Base-by-base conservation (phyloP, 768 basidiomycete species). In the Boletus sp. region DNA sequence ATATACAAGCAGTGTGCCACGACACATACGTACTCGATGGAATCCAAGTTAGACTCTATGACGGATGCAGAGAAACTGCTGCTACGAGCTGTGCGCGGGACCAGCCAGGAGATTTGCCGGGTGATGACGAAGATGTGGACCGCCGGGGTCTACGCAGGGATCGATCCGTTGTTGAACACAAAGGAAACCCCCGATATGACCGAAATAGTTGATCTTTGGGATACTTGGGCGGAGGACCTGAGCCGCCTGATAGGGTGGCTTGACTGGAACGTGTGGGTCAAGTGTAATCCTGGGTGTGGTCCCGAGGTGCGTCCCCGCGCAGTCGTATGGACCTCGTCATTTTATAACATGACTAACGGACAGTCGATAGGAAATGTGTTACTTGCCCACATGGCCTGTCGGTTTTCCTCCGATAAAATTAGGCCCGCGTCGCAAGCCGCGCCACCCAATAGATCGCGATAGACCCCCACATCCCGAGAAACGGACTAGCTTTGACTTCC, bases 251-350 rank as follows among this genome's bases (percentile, higher is more conserved):
- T 82, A 73, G 42, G 35, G 0, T 83, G 82, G 81, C 64, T 83
- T 0, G 81, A 78, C 55, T 83, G 82, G 81, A 73, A 66, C 37
- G 63, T 72, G 7, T 83, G 82, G 81, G 59, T 75, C 2, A 77
- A 68, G 41, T 83, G 82, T 47, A 64, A 62, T 3, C 80, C 81
- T 27, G 71, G 62, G 1, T 83, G 82, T 65, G 62, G 60, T 9
- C 64, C 67, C 30, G 75, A 81, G 69, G 81, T 81, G 45, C 2
- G 74, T 68, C n/a, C 25, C 32, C 14, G 4, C 5, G 14, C 5
- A 8, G 19, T 40, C 27, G 17, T 21, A 13, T 14, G 25, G 25
- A 25, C 25, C 25, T 25, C 25, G 25, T 25, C 25, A 25, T 3
- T 14, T 19, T 11, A 19, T 19, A 19, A 15, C 15, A 15, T 19